Conservation (phyloP, 176 grass and related monocot genomes). For the Puya raimondii region DNA sequence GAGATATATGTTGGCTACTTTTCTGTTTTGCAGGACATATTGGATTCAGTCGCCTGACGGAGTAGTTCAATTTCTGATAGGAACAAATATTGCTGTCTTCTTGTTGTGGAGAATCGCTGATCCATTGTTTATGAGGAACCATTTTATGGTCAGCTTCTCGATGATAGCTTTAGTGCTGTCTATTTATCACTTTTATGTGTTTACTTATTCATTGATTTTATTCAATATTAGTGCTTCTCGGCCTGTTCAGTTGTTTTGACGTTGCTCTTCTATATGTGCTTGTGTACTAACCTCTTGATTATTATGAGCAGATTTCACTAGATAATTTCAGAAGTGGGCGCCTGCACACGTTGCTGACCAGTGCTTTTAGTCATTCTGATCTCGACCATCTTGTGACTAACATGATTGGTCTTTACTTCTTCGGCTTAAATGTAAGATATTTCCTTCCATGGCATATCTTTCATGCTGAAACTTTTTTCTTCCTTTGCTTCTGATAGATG, state of each 20-base stretch:
- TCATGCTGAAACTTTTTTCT: background rate
- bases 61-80: constrained; percentile 37
- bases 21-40: constrained; percentile 29
- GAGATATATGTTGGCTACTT: background rate
- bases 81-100: constrained; percentile 68
- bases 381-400: constrained; percentile 47
- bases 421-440: constrained; percentile 58
- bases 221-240: no score
- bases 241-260: background rate
- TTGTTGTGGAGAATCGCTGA: constrained; percentile 59
- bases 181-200: constrained; percentile 8
- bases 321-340: constrained; percentile 75
- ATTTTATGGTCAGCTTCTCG: constrained; percentile 52
- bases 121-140: constrained; percentile 48
- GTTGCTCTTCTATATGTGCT: background rate
- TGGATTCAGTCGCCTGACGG: constrained; percentile 27
- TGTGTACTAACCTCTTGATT: constrained; percentile 12
- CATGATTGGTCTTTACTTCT: constrained; percentile 85
- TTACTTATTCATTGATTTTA: background rate
- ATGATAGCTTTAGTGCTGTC: background rate
- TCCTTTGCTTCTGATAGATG: constrained; percentile 1
- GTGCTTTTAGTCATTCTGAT: constrained; percentile 68
- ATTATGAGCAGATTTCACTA: constrained; percentile 59
- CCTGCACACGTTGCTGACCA: constrained; percentile 75
- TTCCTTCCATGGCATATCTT: background rate